These are phyloP conservation scores for Leishmania martiniquensis DNA, from an alignment of 208 protist genomes.

Conservation along the genomic window DNA sequence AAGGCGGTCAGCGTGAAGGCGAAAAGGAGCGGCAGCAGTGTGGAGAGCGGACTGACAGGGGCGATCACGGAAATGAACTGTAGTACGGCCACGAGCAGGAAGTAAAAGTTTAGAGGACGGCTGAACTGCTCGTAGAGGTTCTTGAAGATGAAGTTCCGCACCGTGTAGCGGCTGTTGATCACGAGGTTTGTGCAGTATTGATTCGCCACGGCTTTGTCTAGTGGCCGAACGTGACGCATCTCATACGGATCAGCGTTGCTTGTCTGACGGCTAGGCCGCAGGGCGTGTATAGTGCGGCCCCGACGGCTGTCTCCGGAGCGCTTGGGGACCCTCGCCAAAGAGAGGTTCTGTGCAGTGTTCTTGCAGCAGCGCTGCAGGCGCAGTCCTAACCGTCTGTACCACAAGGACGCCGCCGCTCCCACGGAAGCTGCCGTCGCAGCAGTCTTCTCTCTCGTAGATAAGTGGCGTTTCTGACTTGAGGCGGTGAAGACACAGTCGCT, in stretches of 20 bases:
- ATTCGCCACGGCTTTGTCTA: constrained; percentile 41
- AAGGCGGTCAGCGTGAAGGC: constrained; percentile 93
- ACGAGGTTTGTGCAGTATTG: constrained; percentile 85
- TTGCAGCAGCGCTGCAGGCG: neutral
- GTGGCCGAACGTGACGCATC: constrained; percentile 57
- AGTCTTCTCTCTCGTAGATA: neutral
- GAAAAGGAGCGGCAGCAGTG: constrained; percentile 92
- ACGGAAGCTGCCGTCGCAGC: neutral
- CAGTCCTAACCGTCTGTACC: neutral
- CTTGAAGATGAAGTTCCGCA: constrained; percentile 94
- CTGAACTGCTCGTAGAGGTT: constrained; percentile 98
- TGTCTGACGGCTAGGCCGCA: too few relatives aligned
- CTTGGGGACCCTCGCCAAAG: neutral
- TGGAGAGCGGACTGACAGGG: constrained; percentile 93
- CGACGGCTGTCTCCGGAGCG: neutral
- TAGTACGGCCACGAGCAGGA: constrained; percentile 93
- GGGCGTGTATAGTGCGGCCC: neutral
- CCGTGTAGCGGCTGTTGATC: constrained; percentile 94
- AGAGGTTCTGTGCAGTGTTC: neutral
- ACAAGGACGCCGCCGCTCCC: neutral
- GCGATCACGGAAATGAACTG: constrained; percentile 93
- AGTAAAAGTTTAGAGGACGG: constrained; percentile 96
- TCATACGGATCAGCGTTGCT: neutral
- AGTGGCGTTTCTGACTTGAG: neutral
- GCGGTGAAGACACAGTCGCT: neutral